Evolutionary conservation across 2,329 filamentous ascomycete genomes (phyloP), one percentile per base, ranked within the genome.

Genomic region (Alternaria panax): DNA sequence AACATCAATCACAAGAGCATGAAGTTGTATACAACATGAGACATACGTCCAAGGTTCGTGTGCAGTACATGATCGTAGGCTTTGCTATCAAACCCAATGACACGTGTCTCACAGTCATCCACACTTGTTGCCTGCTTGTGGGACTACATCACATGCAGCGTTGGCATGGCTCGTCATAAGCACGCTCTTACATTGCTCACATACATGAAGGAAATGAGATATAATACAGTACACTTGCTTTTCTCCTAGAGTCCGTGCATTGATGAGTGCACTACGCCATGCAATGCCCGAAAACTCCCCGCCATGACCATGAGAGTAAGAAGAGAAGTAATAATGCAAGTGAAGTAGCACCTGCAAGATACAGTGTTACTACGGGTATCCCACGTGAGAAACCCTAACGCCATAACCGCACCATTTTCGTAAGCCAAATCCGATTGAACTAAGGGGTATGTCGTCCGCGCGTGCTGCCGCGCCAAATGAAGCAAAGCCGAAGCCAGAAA

Each of bases 211-310:
- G 25, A 47, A 57, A 61, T 43, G 58, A 61, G 34, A 34, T 51
- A 57, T 65, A 61, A 65, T 72, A 68, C 52, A 71, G 51, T 70
- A 73, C 71, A 73, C 32, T 52, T 54, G 63, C 66, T 69, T 68
- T 71, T 70, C 14, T 53, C 54, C 58, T 47, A 47, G 65, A 45
- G 32, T 56, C 57, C 54, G 57, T 55, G 59, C 60, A 59, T 47
- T 48, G 59, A 62, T 54, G 48, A 64, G 54, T 57, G 57, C 50
- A 48, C 60, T 63, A 63, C 63, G 63, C 68, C 64, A 67, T 71
- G 69, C 67, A 71, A 71, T 72, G 68, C 64, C 70, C 63, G 45
- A 40, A 55, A 71, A 73, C 69, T 70, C 70, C 70, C 60, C 59
- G 64, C 70, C 68, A 64, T 69, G 61, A 66, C 55, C 58, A 54